Evolutionary conservation across 2,329 filamentous ascomycete species (phyloP).

Genomic region (Rhinocladiella mackenziei): DNA sequence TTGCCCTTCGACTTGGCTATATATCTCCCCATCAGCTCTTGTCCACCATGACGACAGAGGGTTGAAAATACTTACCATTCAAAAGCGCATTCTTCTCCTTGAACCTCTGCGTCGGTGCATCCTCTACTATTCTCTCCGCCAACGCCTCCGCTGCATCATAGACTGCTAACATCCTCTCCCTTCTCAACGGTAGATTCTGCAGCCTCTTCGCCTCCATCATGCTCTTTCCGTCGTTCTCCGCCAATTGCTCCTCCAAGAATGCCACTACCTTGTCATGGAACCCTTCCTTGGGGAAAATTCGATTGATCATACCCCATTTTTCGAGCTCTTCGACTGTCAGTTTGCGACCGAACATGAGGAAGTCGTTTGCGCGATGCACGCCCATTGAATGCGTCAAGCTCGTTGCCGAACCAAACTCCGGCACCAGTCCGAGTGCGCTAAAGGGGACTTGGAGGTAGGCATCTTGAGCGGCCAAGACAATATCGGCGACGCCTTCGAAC

Average conservation of each 20-base stretch:
- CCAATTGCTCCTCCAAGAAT: slow-evolving; percentile 44
- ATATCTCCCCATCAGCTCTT: too few species aligned
- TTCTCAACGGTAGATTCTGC: slow-evolving; percentile 46
- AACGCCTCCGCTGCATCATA: slow-evolving; percentile 48
- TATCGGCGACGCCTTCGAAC: slow-evolving; percentile 49
- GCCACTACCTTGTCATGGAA: slow-evolving; percentile 42
- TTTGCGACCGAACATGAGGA: slow-evolving; percentile 51
- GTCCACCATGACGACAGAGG: too few species aligned
- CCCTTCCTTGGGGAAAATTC: slow-evolving; percentile 40
- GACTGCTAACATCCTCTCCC: slow-evolving; percentile 45
- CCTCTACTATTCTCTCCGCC: slow-evolving; percentile 48
- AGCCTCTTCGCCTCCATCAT: slow-evolving; percentile 53
- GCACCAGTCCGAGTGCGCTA: slow-evolving; percentile 46
- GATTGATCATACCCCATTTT: slow-evolving; percentile 46
- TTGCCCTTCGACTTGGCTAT: too few species aligned
- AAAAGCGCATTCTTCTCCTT: slow-evolving; percentile 34
- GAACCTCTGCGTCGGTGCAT: slow-evolving; percentile 45
- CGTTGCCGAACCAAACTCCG: slow-evolving; percentile 47
- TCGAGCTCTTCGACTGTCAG: slow-evolving; percentile 43
- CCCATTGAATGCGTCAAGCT: slow-evolving; percentile 48
- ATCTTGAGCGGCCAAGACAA: slow-evolving; percentile 44
- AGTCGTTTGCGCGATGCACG: slow-evolving; percentile 50
- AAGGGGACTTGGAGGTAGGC: slow-evolving; percentile 50
- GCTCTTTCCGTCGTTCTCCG: slow-evolving; percentile 52
- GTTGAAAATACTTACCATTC: slow-evolving; percentile 36